Evolutionary conservation across 768 basidiomycete genomes (phyloP).

Genomic region (Hydnomerulius pinastri): DNA sequence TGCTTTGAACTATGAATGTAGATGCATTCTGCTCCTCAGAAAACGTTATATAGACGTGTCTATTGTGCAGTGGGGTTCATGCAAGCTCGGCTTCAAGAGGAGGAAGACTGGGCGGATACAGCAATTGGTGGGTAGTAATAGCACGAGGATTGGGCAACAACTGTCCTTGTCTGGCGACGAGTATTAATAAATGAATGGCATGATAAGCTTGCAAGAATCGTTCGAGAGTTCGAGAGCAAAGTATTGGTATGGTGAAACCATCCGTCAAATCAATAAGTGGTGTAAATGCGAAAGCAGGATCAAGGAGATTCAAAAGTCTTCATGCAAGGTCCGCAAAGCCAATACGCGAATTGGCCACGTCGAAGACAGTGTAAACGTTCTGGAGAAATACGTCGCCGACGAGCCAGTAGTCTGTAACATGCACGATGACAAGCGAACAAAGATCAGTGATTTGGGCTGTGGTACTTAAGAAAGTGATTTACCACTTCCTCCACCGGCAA

Average conservation of each 20-base stretch:
- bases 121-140: too few species aligned
- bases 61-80: too few species aligned
- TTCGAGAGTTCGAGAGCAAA: constrained; percentile 1
- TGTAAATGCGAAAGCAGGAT: not conserved
- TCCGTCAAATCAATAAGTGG: not conserved
- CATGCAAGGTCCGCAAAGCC: constrained; percentile 42
- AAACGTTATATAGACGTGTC: too few species aligned
- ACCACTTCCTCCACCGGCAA: constrained; percentile 33
- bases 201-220: not conserved
- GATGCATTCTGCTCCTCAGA: too few species aligned
- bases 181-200: not conserved
- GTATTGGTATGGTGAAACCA: not conserved
- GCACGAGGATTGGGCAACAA: constrained; percentile 5
- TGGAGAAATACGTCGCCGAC: constrained; percentile 38
- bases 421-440: not conserved
- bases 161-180: not conserved
- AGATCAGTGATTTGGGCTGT: not conserved
- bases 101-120: too few species aligned
- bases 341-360: constrained; percentile 35
- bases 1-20: not conserved
- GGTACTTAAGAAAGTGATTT: not conserved
- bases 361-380: constrained; percentile 33
- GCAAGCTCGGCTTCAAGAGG: too few species aligned
- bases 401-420: constrained; percentile 29
- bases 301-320: not conserved